Conservation (phyloP, 2,329 filamentous ascomycete genomes). For the Cephalotrichum gorgonifer region DNA sequence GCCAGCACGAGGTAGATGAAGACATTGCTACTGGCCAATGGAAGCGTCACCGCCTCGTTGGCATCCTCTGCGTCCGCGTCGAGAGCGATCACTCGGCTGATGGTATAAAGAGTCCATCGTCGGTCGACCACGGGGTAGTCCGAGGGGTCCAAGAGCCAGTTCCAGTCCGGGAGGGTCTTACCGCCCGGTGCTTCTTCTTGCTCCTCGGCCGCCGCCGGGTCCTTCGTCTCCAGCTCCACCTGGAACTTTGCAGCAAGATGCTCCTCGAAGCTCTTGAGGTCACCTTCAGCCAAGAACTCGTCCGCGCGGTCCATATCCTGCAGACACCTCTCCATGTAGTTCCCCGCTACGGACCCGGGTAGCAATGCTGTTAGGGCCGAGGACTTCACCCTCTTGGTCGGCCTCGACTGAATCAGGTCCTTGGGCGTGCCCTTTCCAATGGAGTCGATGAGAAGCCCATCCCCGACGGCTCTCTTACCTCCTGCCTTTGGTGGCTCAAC, state of each 20-base stretch:
- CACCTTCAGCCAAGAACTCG: slow-evolving; percentile 30
- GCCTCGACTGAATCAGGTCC: slow-evolving; percentile 12
- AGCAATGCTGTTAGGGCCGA: slow-evolving; percentile 23
- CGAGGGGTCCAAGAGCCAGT: slow-evolving; percentile 30
- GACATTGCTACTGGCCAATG: slow-evolving; percentile 41
- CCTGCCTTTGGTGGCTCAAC: slow-evolving; percentile 49
- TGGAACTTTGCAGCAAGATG: slow-evolving; percentile 38
- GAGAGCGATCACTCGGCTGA: slow-evolving; percentile 51
- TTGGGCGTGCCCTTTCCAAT: slow-evolving; percentile 52
- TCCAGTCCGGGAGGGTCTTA: slow-evolving; percentile 34
- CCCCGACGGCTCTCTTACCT: slow-evolving; percentile 40
- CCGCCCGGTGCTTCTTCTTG: slow-evolving; percentile 10
- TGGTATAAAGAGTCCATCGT: slow-evolving; percentile 53
- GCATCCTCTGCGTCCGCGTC: slow-evolving; percentile 30
- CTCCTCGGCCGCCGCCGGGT: slow-evolving; percentile 7
- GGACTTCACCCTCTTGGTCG: background rate
- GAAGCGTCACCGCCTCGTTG: slow-evolving; percentile 11
- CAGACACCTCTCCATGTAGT: slow-evolving; percentile 35
- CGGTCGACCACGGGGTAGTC: slow-evolving; percentile 49
- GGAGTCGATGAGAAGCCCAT: slow-evolving; percentile 61
- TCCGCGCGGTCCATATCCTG: slow-evolving; percentile 37
- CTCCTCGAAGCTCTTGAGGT: slow-evolving; percentile 38
- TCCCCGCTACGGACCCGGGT: slow-evolving; percentile 39
- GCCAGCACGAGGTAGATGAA: slow-evolving; percentile 49
- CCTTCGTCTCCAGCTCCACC: slow-evolving; percentile 21